phyloP scores from a whole-genome alignment of 2,329 filamentous ascomycete species.

The Exophiala dermatitidis region DNA sequence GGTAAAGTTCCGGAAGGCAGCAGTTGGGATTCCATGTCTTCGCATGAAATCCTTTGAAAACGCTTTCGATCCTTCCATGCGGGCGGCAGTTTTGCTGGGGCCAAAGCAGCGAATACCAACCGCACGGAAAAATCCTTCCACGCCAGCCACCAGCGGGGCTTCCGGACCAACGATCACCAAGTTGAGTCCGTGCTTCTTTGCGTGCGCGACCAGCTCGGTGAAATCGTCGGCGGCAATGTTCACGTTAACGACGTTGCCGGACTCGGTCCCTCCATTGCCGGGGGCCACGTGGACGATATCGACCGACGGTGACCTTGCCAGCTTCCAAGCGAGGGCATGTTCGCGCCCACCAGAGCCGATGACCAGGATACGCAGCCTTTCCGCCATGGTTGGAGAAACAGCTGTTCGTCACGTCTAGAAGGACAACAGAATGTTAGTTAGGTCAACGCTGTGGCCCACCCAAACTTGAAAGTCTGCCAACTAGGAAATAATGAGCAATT shows the following conservation, averaged over 20 bases:
- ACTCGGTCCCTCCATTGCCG: conserved; percentile 76
- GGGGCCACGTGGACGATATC: conserved; percentile 62
- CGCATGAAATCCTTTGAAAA: conserved; percentile 99
- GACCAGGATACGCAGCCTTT: conserved; percentile 64
- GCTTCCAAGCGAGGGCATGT: conserved; percentile 90
- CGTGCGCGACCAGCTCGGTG: conserved; percentile 64
- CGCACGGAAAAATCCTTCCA: conserved; percentile 71
- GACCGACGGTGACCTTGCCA: conserved; percentile 72
- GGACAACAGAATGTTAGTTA: neutral
- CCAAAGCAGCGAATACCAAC: conserved; percentile 77
- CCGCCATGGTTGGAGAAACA: conserved; percentile 19
- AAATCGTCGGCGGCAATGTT: conserved; percentile 70
- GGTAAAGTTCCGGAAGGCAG: conserved; percentile 81
- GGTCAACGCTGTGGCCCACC: neutral
- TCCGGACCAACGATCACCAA: conserved; percentile 87
- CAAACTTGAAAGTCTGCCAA: neutral
- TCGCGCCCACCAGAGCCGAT: conserved; percentile 92
- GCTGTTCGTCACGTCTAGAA: neutral
- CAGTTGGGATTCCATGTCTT: conserved; percentile 80
- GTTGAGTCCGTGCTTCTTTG: conserved; percentile 65
- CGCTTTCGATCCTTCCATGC: conserved; percentile 92
- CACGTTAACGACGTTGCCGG: conserved; percentile 64
- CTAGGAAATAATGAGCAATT: neutral
- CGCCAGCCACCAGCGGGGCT: conserved; percentile 84
- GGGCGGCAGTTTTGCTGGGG: conserved; percentile 73